Evolutionary conservation across 208 protist genomes (phyloP).

Genomic region (Spongospora subterranea): DNA sequence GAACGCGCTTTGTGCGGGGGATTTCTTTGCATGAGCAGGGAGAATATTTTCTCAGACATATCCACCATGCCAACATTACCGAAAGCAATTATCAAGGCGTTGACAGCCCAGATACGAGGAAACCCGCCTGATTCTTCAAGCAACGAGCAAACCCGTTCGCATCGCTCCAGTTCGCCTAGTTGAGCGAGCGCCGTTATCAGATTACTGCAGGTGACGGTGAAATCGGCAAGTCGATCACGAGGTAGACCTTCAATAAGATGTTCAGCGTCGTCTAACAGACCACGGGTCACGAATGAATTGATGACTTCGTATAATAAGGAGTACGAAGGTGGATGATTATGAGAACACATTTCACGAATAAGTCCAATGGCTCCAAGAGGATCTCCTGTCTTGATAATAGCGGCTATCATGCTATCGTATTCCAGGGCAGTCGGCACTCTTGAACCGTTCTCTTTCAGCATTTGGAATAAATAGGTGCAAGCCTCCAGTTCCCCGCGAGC

Average conservation of each 20-base stretch:
- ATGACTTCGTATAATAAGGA: constrained; percentile 41
- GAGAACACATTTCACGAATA: constrained; percentile 18
- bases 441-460: constrained; percentile 2
- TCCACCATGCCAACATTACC: constrained; percentile 54
- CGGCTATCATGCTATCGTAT: constrained; percentile 44
- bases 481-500: constrained; percentile 2
- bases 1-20: not conserved
- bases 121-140: constrained; percentile 45
- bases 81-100: constrained; percentile 26
- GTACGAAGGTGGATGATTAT: not conserved
- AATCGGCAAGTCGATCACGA: constrained; percentile 19
- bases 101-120: not conserved
- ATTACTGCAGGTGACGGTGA: constrained; percentile 30
- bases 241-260: constrained; percentile 41
- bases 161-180: constrained; percentile 23
- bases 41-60: constrained; percentile 12
- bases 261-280: constrained; percentile 39
- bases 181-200: constrained; percentile 10
- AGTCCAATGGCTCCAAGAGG: not conserved
- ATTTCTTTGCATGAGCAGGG: not conserved
- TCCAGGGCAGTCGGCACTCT: not conserved
- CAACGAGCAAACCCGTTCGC: constrained; percentile 21
- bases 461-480: constrained; percentile 39
- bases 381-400: constrained; percentile 13
- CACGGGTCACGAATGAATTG: constrained; percentile 13